These are phyloP conservation scores for Cytospora mali DNA, from an alignment of 2,329 filamentous ascomycete species.

Conservation along the genomic window DNA sequence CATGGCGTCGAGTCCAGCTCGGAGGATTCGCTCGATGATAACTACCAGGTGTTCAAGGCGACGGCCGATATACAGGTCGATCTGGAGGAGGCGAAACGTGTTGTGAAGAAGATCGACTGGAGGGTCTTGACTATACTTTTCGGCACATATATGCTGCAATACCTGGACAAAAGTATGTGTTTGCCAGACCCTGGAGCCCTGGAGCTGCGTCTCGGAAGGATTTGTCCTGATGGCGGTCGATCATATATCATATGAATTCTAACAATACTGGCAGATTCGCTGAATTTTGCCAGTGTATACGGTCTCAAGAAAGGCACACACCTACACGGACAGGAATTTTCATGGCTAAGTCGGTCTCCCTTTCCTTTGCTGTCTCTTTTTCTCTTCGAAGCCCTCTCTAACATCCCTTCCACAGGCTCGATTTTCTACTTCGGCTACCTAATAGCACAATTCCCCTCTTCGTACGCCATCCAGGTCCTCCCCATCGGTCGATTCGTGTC, in stretches of 20 bases:
- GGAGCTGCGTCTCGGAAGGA: background rate
- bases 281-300: conserved; percentile 55
- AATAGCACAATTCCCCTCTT: conserved; percentile 48
- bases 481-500: conserved; percentile 53
- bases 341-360: conserved; percentile 45
- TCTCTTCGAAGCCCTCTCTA: conserved; percentile 19
- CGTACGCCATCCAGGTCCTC: conserved; percentile 49
- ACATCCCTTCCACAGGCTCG: conserved; percentile 41
- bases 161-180: conserved; percentile 39
- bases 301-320: conserved; percentile 50
- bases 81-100: conserved; percentile 35
- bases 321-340: conserved; percentile 52
- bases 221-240: background rate
- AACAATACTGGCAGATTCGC: conserved; percentile 35
- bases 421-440: conserved; percentile 57
- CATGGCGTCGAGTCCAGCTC: conserved; percentile 29
- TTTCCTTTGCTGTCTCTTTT: background rate
- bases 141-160: conserved; percentile 39
- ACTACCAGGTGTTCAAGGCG: conserved; percentile 37
- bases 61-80: conserved; percentile 32
- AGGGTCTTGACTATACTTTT: conserved; percentile 38
- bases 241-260: background rate
- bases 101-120: conserved; percentile 38
- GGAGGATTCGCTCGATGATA: conserved; percentile 37
- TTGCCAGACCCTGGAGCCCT: background rate